Evolutionary conservation across 2,329 filamentous ascomycete genomes (phyloP).

Genomic region (Coniosporium tulheliwenetii): DNA sequence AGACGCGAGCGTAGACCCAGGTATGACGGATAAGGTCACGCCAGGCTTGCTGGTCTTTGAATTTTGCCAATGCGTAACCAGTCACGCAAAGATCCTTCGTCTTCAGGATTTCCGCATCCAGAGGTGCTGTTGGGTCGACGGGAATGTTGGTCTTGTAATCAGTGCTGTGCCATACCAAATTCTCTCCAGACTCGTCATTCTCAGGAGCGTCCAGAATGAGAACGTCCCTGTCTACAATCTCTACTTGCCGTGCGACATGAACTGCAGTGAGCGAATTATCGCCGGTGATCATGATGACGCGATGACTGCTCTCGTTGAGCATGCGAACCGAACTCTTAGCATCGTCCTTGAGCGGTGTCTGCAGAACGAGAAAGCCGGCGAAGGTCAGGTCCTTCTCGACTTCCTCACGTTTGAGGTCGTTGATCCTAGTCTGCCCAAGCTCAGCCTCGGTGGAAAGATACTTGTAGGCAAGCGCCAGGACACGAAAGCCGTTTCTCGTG

Average conservation of each 20-base stretch:
- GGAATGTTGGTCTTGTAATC: constrained; percentile 78
- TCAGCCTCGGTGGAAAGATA: constrained; percentile 71
- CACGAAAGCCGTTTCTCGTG: constrained; percentile 85
- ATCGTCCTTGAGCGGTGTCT: constrained; percentile 92
- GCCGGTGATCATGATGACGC: constrained; percentile 97
- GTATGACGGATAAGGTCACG: constrained; percentile 67
- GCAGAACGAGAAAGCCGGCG: constrained; percentile 87
- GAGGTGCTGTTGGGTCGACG: constrained; percentile 66
- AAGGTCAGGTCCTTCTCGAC: constrained; percentile 76
- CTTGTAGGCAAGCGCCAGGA: constrained; percentile 88
- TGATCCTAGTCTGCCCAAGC: constrained; percentile 70
- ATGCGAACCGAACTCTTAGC: constrained; percentile 87
- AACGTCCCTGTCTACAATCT: constrained; percentile 92
- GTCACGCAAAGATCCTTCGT: constrained; percentile 91
- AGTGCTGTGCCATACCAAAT: constrained; percentile 85
- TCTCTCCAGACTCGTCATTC: constrained; percentile 63
- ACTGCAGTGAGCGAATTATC: constrained; percentile 95
- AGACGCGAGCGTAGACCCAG: constrained; percentile 97
- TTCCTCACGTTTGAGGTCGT: constrained; percentile 84
- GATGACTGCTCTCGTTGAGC: constrained; percentile 97
- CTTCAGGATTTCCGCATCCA: constrained; percentile 67
- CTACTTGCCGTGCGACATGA: constrained; percentile 86
- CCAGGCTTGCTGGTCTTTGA: constrained; percentile 66
- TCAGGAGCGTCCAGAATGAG: constrained; percentile 92
- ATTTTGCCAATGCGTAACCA: constrained; percentile 81